A percentile compares a stretch with the other conserved stretches of the same genome.
These are phyloP conservation scores for Aspergillus sp. DNA, from an alignment of 2,329 filamentous ascomycete species.

Conservation along the genomic window DNA sequence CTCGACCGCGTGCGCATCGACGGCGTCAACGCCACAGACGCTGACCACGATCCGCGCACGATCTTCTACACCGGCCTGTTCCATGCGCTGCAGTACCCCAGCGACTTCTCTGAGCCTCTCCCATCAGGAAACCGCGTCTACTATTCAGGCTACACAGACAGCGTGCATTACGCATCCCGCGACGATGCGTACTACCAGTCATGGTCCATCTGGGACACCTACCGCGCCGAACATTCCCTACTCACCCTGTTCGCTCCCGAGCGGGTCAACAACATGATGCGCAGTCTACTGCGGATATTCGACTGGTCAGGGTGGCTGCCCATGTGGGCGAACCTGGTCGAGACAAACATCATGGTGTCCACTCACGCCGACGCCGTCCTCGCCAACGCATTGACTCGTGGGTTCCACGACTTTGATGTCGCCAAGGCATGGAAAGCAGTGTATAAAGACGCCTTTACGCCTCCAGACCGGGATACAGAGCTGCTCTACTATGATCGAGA, in stretches of 20 bases:
- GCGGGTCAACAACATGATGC: conserved; percentile 49
- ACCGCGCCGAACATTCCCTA: conserved; percentile 48
- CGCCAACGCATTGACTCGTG: conserved; percentile 46
- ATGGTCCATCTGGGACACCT: conserved; percentile 54
- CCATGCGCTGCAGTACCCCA: conserved; percentile 50
- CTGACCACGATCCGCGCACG: conserved; percentile 43
- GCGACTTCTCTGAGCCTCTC: conserved; percentile 47
- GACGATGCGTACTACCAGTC: conserved; percentile 51
- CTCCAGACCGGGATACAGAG: conserved; percentile 45
- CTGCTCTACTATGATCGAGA: conserved; percentile 50
- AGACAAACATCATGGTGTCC: conserved; percentile 53
- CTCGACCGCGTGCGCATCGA: conserved; percentile 44
- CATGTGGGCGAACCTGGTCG: conserved; percentile 52
- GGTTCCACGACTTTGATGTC: conserved; percentile 46
- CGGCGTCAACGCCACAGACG: conserved; percentile 43
- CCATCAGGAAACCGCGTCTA: conserved; percentile 31
- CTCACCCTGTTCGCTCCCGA: conserved; percentile 48
- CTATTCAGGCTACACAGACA: conserved; percentile 51
- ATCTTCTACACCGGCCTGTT: conserved; percentile 50
- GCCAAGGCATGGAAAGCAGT: conserved; percentile 46
- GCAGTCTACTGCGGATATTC: conserved; percentile 46
- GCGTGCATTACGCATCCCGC: conserved; percentile 34
- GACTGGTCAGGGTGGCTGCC: conserved; percentile 48
- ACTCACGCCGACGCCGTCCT: conserved; percentile 50
- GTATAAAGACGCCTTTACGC: conserved; percentile 45